Evolutionary conservation across 2,329 filamentous ascomycete genomes (phyloP).

Genomic region (Byssothecium circinans): DNA sequence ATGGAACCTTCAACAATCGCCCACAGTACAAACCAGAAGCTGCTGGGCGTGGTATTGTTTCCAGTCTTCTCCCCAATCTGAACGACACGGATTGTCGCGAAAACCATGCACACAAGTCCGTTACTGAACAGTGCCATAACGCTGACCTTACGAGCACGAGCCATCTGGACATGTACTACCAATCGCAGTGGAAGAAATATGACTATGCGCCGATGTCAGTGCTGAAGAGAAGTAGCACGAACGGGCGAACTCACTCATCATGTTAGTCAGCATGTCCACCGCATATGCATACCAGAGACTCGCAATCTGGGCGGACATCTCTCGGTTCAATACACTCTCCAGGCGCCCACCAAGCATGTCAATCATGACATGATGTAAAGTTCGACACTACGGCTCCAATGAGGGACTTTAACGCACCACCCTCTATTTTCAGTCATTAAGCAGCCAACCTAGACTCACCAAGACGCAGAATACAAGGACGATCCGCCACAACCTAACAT

Average conservation of each 20-base stretch:
- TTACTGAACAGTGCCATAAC: constrained; percentile 30
- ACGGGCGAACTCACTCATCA: constrained; percentile 30
- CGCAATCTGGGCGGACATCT: constrained; percentile 35
- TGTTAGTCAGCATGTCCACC: constrained; percentile 39
- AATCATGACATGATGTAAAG: constrained; percentile 39
- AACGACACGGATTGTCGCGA: constrained; percentile 31
- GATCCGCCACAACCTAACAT: constrained; percentile 42
- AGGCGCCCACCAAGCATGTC: constrained; percentile 44
- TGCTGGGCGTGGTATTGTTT: constrained; percentile 29
- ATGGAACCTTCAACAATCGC: constrained; percentile 40
- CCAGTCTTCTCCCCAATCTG: constrained; percentile 33
- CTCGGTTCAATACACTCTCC: constrained; percentile 27
- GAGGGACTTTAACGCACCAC: constrained; percentile 28
- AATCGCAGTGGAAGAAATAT: constrained; percentile 43
- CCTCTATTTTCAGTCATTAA: neutral
- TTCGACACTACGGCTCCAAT: constrained; percentile 42
- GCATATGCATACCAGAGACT: constrained; percentile 42
- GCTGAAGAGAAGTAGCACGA: neutral
- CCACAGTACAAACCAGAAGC: constrained; percentile 43
- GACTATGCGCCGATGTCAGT: constrained; percentile 23
- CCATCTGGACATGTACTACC: constrained; percentile 42
- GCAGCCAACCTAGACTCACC: constrained; percentile 21
- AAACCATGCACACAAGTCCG: constrained; percentile 27
- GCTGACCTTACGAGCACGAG: constrained; percentile 34
- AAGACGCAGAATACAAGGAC: constrained; percentile 38